Evolutionary conservation across 306 rosid genomes (phyloP).

Genomic region (Ceratonia siliqua): DNA sequence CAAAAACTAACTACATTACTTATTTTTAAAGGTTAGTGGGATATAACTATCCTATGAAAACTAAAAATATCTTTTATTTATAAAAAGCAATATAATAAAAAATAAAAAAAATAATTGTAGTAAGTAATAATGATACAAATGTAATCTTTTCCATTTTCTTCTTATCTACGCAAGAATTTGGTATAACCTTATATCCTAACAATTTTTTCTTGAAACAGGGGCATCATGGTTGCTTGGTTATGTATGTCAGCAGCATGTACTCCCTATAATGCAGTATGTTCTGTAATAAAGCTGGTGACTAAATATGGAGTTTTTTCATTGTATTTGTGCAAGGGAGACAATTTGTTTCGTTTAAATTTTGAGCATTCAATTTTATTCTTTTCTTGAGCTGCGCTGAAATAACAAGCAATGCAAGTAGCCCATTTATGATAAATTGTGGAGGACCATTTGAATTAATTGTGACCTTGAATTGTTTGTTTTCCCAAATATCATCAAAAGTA

Average conservation of each 20-base stretch:
- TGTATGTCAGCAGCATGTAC: conserved; percentile 25
- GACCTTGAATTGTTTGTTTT: background rate
- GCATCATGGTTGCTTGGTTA: conserved; percentile 24
- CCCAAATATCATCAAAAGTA: background rate
- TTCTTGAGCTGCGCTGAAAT: background rate
- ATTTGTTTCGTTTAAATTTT: background rate
- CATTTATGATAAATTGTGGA: background rate
- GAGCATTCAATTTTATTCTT: background rate
- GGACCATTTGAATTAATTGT: background rate
- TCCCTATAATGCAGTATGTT: conserved; percentile 24
- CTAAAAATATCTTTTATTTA: no score
- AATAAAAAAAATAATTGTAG: no score
- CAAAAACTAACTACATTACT: no score
- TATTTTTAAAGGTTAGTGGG: no score
- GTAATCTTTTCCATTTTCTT: background rate
- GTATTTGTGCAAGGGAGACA: background rate
- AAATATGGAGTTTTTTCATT: background rate
- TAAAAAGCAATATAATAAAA: no score
- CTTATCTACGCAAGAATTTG: background rate
- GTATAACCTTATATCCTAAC: conserved; percentile 8
- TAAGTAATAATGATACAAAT: background rate
- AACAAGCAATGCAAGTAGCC: background rate
- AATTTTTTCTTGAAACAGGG: conserved; percentile 32
- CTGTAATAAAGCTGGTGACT: conserved; percentile 32
- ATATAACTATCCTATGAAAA: no score